phyloP scores from a whole-genome alignment of 1,139 yeast genomes.

The Debaryomyces psychrophilus region DNA sequence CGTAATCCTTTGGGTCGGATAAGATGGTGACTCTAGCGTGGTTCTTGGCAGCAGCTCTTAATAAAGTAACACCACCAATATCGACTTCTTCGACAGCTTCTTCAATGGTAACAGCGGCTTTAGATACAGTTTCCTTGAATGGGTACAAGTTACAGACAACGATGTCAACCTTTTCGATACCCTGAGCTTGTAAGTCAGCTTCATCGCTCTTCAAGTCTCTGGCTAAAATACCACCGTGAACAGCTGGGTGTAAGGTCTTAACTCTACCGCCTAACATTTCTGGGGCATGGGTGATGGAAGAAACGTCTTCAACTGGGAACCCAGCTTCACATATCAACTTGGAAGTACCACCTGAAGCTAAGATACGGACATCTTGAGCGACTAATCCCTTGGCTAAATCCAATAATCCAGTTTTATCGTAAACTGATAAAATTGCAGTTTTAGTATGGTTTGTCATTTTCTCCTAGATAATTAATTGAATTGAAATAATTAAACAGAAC shows the following conservation, averaged over 20 bases:
- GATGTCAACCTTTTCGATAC: conserved; percentile 91
- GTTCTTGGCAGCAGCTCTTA: conserved; percentile 98
- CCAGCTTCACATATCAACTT: conserved; percentile 94
- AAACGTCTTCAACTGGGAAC: conserved; percentile 95
- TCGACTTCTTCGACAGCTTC: conserved; percentile 99
- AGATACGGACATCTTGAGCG: conserved; percentile 83
- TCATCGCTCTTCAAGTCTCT: conserved; percentile 90
- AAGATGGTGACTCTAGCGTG: conserved; percentile 94
- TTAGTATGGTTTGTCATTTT: conserved; percentile 51
- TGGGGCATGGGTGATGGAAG: conserved; percentile 94
- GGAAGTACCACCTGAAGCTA: conserved; percentile 98
- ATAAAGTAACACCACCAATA: conserved; percentile 95
- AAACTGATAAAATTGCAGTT: conserved; percentile 95
- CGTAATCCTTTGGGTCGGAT: conserved; percentile 92
- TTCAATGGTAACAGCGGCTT: conserved; percentile 90
- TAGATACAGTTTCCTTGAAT: conserved; percentile 94
- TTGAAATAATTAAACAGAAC: conserved; percentile 1
- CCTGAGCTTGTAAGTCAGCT: conserved; percentile 80
- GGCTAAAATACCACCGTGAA: conserved; percentile 97
- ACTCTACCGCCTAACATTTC: conserved; percentile 99
- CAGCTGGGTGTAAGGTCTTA: conserved; percentile 97
- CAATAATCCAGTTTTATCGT: conserved; percentile 93
- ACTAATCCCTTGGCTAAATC: conserved; percentile 95
- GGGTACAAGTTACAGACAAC: conserved; percentile 98
- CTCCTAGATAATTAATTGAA: conserved; percentile 8